Conservation (phyloP, 2,329 filamentous ascomycete species). For the Tolypocladium amazonense region DNA sequence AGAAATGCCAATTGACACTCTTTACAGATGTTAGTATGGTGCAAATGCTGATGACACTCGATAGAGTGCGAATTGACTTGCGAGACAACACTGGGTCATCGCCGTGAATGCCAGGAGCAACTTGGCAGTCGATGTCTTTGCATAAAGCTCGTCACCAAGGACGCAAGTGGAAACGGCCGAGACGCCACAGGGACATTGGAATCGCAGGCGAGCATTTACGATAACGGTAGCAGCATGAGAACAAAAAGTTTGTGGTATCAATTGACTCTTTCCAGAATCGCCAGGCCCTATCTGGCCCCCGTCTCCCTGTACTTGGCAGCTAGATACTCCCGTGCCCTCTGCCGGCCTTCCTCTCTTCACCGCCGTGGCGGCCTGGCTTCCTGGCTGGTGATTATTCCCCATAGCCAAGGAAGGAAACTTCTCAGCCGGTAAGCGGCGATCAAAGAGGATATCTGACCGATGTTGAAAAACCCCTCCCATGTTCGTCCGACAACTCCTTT, state of each 20-base stretch:
- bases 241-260: conserved; percentile 6
- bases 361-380: not conserved
- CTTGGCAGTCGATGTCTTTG: too few relatives aligned
- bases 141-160: too few relatives aligned
- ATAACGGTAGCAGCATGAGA: not conserved
- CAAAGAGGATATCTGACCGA: not conserved
- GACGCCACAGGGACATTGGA: not conserved
- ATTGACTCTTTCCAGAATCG: conserved; percentile 4
- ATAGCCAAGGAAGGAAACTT: too few relatives aligned
- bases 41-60: too few relatives aligned
- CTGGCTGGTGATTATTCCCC: not conserved
- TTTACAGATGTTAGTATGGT: too few relatives aligned
- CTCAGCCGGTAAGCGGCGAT: not conserved
- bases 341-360: not conserved
- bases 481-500: not conserved
- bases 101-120: too few relatives aligned
- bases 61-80: too few relatives aligned
- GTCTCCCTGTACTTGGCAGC: not conserved
- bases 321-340: not conserved
- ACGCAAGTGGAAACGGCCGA: not conserved
- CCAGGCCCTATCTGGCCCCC: not conserved
- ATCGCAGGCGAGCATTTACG: not conserved
- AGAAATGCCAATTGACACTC: too few relatives aligned
- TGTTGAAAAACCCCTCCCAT: not conserved
- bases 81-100: too few relatives aligned